A percentile compares a stretch with the other conserved stretches of the same genome.
phyloP scores from a whole-genome alignment of 805 yeast genomes.

The Diddensiella caesifluorescens region DNA sequence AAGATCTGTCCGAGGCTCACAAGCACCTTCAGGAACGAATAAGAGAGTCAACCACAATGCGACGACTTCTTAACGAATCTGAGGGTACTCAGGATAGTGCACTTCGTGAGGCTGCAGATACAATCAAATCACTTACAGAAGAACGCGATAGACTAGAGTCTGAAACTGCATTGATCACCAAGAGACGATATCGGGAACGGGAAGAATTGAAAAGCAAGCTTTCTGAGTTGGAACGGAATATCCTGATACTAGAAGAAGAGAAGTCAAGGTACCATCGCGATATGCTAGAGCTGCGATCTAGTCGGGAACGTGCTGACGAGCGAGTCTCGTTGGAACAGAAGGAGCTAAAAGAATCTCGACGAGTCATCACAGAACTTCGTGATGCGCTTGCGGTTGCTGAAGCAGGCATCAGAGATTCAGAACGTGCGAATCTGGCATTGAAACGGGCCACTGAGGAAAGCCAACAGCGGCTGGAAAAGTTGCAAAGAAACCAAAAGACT shows the following conservation, averaged over 20 bases:
- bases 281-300: slow-evolving; percentile 20
- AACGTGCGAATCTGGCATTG: slow-evolving; percentile 29
- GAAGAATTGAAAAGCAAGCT: slow-evolving; percentile 52
- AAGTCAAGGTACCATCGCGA: slow-evolving; percentile 24
- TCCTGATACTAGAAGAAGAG: slow-evolving; percentile 34
- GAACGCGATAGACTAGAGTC: slow-evolving; percentile 59
- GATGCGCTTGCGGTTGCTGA: slow-evolving; percentile 25
- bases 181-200: slow-evolving; percentile 58
- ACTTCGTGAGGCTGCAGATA: slow-evolving; percentile 50
- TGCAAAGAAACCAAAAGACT: slow-evolving; percentile 32
- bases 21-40: slow-evolving; percentile 72
- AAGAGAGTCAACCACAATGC: slow-evolving; percentile 67
- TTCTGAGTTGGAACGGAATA: slow-evolving; percentile 37
- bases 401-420: slow-evolving; percentile 26
- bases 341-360: slow-evolving; percentile 27
- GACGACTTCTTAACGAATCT: slow-evolving; percentile 61
- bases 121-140: slow-evolving; percentile 47
- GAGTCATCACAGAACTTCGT: slow-evolving; percentile 21
- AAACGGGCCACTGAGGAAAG: slow-evolving; percentile 34
- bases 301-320: slow-evolving; percentile 26
- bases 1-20: slow-evolving; percentile 74
- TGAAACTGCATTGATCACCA: slow-evolving; percentile 43
- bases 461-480: slow-evolving; percentile 32
- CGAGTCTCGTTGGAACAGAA: slow-evolving; percentile 23
- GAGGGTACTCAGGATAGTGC: slow-evolving; percentile 53